Evolutionary conservation across 495 filamentous ascomycete species (phyloP).

Genomic region (Cladorrhinum samala): DNA sequence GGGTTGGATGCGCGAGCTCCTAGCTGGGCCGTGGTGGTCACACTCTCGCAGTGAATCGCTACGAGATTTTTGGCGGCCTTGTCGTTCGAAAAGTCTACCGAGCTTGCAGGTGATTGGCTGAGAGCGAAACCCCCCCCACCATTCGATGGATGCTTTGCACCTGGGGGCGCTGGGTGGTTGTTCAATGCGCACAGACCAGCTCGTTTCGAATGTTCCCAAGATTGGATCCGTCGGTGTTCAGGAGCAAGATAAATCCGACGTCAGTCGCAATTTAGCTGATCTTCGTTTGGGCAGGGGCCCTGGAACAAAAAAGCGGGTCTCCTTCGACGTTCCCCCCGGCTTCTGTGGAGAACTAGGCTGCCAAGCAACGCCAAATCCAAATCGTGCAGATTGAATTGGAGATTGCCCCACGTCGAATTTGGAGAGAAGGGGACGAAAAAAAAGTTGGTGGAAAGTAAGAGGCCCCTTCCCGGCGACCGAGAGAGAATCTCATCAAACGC

Average conservation of each 20-base stretch:
- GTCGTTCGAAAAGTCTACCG: slow-evolving; percentile 23
- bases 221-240: slow-evolving; percentile 3
- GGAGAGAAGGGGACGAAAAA: slow-evolving; percentile 22
- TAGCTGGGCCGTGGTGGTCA: slow-evolving; percentile 9
- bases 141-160: no score
- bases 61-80: slow-evolving; percentile 24
- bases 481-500: slow-evolving; percentile 11
- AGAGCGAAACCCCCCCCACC: no score
- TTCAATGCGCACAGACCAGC: no score
- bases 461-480: no score
- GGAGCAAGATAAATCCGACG: slow-evolving; percentile 18
- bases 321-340: not conserved
- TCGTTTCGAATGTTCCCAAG: no score
- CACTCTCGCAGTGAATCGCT: slow-evolving; percentile 6
- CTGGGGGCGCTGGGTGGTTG: no score
- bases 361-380: not conserved
- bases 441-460: no score
- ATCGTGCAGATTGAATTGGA: not conserved
- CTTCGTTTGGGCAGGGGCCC: not conserved
- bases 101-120: slow-evolving; percentile 19
- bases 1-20: slow-evolving; percentile 2
- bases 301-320: not conserved
- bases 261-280: not conserved
- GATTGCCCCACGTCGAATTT: slow-evolving; percentile 23
- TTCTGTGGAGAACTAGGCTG: not conserved